Evolutionary conservation across 805 yeast genomes (phyloP).

Genomic region (Yarrowia hollandica): DNA sequence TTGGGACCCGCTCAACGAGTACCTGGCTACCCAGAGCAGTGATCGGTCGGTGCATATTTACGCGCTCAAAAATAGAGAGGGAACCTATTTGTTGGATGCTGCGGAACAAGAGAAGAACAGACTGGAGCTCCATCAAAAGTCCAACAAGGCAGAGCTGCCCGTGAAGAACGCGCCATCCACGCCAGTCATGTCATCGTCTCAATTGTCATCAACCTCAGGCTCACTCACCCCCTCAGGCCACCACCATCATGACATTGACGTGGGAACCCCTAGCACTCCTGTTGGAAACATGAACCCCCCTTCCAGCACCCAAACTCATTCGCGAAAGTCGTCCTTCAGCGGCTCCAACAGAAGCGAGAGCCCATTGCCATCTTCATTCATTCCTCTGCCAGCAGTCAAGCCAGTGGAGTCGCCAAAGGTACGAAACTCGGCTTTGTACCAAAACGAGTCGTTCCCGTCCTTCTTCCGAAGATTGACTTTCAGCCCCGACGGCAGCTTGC

Average conservation of each 20-base stretch:
- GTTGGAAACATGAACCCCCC: conserved; percentile 41
- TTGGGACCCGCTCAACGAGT: conserved; percentile 88
- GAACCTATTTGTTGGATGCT: conserved; percentile 42
- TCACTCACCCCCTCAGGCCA: conserved; percentile 7
- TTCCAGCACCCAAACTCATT: conserved; percentile 39
- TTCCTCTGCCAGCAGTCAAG: conserved; percentile 52
- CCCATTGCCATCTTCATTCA: conserved; percentile 35
- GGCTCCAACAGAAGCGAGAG: conserved; percentile 16
- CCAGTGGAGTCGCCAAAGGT: conserved; percentile 44
- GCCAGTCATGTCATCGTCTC: conserved; percentile 27
- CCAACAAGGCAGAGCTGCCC: conserved; percentile 45
- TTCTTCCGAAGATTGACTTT: conserved; percentile 84
- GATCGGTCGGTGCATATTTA: conserved; percentile 82
- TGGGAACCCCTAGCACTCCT: conserved; percentile 15
- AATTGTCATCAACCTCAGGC: neutral
- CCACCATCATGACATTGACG: conserved; percentile 15
- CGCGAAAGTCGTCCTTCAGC: conserved; percentile 47
- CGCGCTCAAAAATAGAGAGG: conserved; percentile 44
- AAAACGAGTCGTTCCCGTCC: conserved; percentile 84
- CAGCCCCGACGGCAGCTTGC: conserved; percentile 84
- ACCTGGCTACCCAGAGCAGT: conserved; percentile 82
- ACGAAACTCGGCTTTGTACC: conserved; percentile 38
- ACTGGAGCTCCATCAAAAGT: conserved; percentile 26
- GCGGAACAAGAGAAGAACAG: conserved; percentile 13
- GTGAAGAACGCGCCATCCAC: conserved; percentile 28